phyloP scores from a whole-genome alignment of 371 early-diverging fungal genomes.

The Enterocytospora artemiae region DNA sequence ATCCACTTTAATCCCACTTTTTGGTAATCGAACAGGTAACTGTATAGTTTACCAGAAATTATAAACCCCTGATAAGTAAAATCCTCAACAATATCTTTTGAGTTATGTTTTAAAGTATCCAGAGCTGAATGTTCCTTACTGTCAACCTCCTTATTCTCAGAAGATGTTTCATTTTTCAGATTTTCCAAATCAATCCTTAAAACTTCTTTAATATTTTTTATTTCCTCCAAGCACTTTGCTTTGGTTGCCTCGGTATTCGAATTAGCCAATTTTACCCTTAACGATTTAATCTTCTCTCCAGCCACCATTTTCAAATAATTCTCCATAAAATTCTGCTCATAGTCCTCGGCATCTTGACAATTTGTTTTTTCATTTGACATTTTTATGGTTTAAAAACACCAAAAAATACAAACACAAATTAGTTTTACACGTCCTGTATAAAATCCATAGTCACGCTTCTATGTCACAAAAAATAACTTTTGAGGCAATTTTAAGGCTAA shows the following conservation, averaged over 20 bases:
- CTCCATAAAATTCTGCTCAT: constrained; percentile 32
- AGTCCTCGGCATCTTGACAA: constrained; percentile 26
- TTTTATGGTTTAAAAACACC: background rate
- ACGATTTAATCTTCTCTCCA: constrained; percentile 64
- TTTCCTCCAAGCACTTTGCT: constrained; percentile 64
- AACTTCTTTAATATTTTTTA: constrained; percentile 65
- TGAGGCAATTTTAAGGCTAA: background rate
- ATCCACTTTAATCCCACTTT: constrained; percentile 77
- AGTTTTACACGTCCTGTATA: no score
- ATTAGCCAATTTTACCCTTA: constrained; percentile 64
- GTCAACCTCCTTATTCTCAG: constrained; percentile 57
- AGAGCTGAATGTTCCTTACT: constrained; percentile 21
- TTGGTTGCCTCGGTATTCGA: constrained; percentile 63
- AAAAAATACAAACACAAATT: no score
- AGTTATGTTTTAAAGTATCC: constrained; percentile 15
- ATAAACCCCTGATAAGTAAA: background rate
- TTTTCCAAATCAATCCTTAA: constrained; percentile 70
- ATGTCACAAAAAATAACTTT: background rate
- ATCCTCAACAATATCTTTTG: constrained; percentile 59
- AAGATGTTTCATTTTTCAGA: constrained; percentile 62
- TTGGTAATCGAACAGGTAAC: constrained; percentile 79
- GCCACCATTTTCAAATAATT: constrained; percentile 67
- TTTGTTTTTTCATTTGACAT: background rate
- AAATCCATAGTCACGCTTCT: background rate
- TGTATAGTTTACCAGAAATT: constrained; percentile 66